These are phyloP conservation scores for Tetrahymena elliotti DNA, from an alignment of 73 alveolate genomes.

Conservation along the genomic window DNA sequence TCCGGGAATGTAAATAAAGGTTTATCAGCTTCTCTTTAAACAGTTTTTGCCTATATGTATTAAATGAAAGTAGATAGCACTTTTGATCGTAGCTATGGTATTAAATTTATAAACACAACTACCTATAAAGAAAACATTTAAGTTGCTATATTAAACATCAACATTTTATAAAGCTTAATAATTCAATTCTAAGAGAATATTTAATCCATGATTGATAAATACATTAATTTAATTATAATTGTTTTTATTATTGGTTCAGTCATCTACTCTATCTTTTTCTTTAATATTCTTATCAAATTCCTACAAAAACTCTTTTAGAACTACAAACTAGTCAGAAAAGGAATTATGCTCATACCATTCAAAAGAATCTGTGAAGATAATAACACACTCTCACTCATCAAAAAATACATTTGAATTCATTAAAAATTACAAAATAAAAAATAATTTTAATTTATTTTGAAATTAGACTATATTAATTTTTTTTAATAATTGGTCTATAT, in stretches of 20 bases:
- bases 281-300: neutral
- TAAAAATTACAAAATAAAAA: no score
- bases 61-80: neutral
- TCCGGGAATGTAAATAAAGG: neutral
- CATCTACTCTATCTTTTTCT: neutral
- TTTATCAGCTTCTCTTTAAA: neutral
- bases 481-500: no score
- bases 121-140: neutral
- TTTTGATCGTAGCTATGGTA: neutral
- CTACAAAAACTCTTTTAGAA: neutral
- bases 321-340: neutral
- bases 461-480: no score
- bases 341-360: neutral
- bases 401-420: neutral
- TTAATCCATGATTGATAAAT: neutral
- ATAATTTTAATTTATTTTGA: no score
- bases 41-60: neutral
- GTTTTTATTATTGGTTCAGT: neutral
- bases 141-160: neutral
- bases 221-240: neutral
- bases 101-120: neutral
- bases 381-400: neutral
- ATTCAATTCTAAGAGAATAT: neutral
- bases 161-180: neutral
- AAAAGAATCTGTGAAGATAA: neutral